Base-by-base conservation (phyloP, 2,329 filamentous ascomycete genomes). In the Calonectria henricotiae region DNA sequence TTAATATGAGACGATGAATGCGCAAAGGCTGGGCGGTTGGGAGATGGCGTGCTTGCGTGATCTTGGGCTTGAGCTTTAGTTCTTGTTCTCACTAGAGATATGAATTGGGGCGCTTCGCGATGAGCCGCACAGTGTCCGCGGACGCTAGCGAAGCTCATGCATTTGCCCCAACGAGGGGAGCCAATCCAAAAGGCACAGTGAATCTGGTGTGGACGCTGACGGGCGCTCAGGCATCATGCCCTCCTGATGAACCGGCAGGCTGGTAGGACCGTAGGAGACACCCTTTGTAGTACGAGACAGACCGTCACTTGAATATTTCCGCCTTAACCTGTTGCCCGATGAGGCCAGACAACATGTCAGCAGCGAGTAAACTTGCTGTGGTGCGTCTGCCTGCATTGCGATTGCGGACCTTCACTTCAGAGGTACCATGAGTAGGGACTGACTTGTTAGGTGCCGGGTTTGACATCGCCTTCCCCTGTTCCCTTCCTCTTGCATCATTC, bases 401-500 rank as follows among this genome's bases (percentile, higher is more conserved):
- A 27, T 23, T 46, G 54, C 55, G 62, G 44, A 69, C 54, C 39
- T 32, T 61, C 23, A 30, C 55, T 61, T 13, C 55, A 30, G 20
- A 27, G 39, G 27, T 44, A 35, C 43, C 43, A 23, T 46, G n/a
- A 27, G 46, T 7, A 25, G 11, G 25, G 51, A 25, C 32, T 13
- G 11, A 37, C 35, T 37, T 5, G 39, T 39, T 39, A 17, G 32
- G 51, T 58, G 35, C 20, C 27, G 27, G 49, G 20, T 49, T 55
- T 63, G 73, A 72, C 62, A 73, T 69, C 62, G 67, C 64, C 68
- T 67, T 20, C 58, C 30, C 43, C 46, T 69, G 65, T 63, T 60
- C 64, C 61, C 75, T 68, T 63, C 51, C 44, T 66, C 68, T 72
- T 76, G 74, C 74, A 76, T 75, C 66, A 68, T 54, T 67, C 67